Evolutionary conservation across 2,329 filamentous ascomycete genomes (phyloP), one percentile per base, ranked within the genome.

Genomic region (Penicillium freii): DNA sequence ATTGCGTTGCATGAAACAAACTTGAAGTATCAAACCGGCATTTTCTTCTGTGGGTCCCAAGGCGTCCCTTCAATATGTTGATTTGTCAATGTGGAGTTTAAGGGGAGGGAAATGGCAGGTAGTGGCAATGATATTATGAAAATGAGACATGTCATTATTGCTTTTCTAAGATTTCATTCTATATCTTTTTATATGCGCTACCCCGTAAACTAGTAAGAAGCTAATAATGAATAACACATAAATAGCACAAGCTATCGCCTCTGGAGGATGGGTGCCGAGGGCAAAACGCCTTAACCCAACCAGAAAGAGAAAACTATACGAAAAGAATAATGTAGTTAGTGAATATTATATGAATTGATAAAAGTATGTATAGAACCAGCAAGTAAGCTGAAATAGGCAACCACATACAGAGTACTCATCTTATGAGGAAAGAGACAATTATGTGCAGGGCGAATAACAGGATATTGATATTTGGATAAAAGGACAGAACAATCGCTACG

Each of bases 101-200:
- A 31, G 53, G 45, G 46, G 33, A 34, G 31, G 31, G 46, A 38
- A 44, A 51, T 21, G 51, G 51, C 42, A 55, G 53, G 46, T 50
- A 51, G 47, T 56, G 46, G 39, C 53, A 51, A 56, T 56, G 53
- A 56, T 51, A 56, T 51, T 51, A 56, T 56, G 53, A 44, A 56
- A 51, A 56, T 56, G 53, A 56, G 53, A 51, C 23, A 56, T 56
- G 53, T 55, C 47, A 44, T 45, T 56, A 44, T 56, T 56, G 33
- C 45, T 55, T 25, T 50, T 50, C 29, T 34, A 34, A 3, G 34
- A 19, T 25, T 43, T 31, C 5, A 5, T 52, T 46, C 23, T 17
- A 7, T 33, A 10, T 9, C 15, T 27, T 27, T 15, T 27, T 3
- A 49, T 49, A 49, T 19, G 10, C 34, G 2, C 19, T n/a, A 13